Base-by-base conservation (phyloP, 2,329 filamentous ascomycete genomes). In the Fusarium tupiense region DNA sequence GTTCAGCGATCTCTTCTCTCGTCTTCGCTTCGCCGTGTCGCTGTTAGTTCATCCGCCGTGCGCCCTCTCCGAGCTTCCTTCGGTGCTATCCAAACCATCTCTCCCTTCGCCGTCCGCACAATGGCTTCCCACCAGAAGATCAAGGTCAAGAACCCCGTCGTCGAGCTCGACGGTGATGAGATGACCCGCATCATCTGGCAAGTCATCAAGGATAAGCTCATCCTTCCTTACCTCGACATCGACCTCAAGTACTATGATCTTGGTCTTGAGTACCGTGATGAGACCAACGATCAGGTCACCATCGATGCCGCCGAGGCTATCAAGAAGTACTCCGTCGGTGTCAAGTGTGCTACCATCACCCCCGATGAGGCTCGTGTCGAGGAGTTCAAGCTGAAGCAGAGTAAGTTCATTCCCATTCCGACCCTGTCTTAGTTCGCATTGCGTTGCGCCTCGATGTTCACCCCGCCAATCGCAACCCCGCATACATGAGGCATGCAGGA, bases 181-280 rank as follows among this genome's bases (percentile, higher is more conserved):
- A 98, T 98, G 96, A 99, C 96, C 80, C 90, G 96, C 81, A 95
- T 99, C 84, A 99, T 99, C 88, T 99, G 96, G 96, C 89, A 98
- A 88, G 92, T 94, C 85, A 99, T 99, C 90, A 98, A 98, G 90
- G 94, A 98, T 87, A 98, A 97, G 90, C 96, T 98, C 88, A 98
- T 98, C 86, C 89, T 92, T 86, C 95, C 95, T 64, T 98, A 96
- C 87, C 92, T 99, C 78, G 95, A 98, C 84, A 91, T 99, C 84
- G 96, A 98, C 85, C 91, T 99, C 82, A 98, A 99, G 89, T 98
- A 98, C 90, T 98, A 97, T 85, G 95, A 98, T 82, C 86, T 98
- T 79, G 96, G 96, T 72, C 91, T 98, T 75, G 91, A 94, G 83
- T 97, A 98, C 90, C 94, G 96, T 83, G 96, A 99, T 84, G 86